phyloP scores from a whole-genome alignment of 345 rosid species.

The Brassica napus region DNA sequence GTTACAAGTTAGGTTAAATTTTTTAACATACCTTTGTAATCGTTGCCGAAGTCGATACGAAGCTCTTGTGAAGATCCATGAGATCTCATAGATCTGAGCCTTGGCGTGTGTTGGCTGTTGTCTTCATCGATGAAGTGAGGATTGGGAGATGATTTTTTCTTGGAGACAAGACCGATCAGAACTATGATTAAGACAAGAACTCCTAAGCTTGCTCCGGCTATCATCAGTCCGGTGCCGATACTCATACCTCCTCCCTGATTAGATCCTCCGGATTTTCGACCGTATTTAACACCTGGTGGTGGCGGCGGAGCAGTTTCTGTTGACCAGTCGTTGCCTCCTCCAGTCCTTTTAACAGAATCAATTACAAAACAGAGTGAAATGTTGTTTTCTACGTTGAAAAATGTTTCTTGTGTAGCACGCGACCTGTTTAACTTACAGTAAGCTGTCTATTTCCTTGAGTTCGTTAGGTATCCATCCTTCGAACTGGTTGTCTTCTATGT shows the following conservation, averaged over 20 bases:
- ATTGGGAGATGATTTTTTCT: slow-evolving; percentile 50
- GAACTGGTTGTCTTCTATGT: slow-evolving; percentile 71
- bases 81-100: slow-evolving; percentile 24
- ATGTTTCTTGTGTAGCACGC: slow-evolving; percentile 11
- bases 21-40: slow-evolving; percentile 46
- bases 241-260: slow-evolving; percentile 24
- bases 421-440: slow-evolving; percentile 56
- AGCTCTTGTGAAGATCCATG: slow-evolving; percentile 52
- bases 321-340: slow-evolving; percentile 92
- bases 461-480: slow-evolving; percentile 85
- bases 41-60: slow-evolving; percentile 40
- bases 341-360: slow-evolving; percentile 57
- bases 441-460: slow-evolving; percentile 56
- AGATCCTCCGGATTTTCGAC: slow-evolving; percentile 27
- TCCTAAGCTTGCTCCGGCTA: slow-evolving; percentile 55
- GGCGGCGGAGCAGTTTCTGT: slow-evolving; percentile 81
- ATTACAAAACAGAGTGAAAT: slow-evolving; percentile 27
- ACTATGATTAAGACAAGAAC: slow-evolving; percentile 48
- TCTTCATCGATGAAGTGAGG: slow-evolving; percentile 83
- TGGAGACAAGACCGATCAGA: slow-evolving; percentile 46
- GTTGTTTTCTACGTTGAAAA: neutral
- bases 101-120: slow-evolving; percentile 37
- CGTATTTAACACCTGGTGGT: slow-evolving; percentile 63
- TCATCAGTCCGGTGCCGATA: slow-evolving; percentile 44
- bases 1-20: neutral